A percentile compares a stretch with the other conserved stretches of the same genome.
These are phyloP conservation scores for Groenewaldozyma tartarivorans DNA, from an alignment of 805 yeast species.

Conservation along the genomic window DNA sequence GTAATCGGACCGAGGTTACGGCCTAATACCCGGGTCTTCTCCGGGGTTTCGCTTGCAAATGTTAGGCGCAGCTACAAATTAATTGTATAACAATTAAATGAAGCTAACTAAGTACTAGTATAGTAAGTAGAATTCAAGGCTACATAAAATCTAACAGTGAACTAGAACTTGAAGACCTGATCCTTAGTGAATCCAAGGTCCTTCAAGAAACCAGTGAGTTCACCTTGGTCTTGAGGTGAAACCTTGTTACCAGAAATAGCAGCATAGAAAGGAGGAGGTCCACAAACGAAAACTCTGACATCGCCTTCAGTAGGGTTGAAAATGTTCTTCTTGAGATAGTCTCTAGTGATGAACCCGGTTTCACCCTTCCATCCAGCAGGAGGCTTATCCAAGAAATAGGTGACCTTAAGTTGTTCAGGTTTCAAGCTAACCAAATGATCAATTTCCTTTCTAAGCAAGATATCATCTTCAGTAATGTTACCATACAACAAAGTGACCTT, in stretches of 20 bases:
- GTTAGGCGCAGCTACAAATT: too few relatives aligned
- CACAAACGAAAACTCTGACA: constrained; percentile 79
- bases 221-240: constrained; percentile 92
- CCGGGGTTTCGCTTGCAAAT: too few relatives aligned
- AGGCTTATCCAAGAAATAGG: constrained; percentile 70
- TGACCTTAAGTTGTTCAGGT: constrained; percentile 70
- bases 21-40: too few relatives aligned
- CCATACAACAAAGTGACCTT: constrained; percentile 79
- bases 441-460: constrained; percentile 67
- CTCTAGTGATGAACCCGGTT: constrained; percentile 72
- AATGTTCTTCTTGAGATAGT: constrained; percentile 49
- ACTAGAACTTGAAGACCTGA: constrained; percentile 78
- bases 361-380: constrained; percentile 43
- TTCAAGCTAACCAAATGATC: constrained; percentile 55
- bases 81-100: too few relatives aligned
- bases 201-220: constrained; percentile 73
- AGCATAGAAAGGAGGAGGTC: constrained; percentile 87
- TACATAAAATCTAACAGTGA: too few relatives aligned
- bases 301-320: constrained; percentile 58
- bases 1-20: too few relatives aligned
- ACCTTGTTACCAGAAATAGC: constrained; percentile 80
- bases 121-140: too few relatives aligned
- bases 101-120: too few relatives aligned
- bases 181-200: constrained; percentile 84
- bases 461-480: constrained; percentile 65